phyloP scores from a whole-genome alignment of 225 moss, liverwort and hornwort genomes.

The Pleurozium schreberi region DNA sequence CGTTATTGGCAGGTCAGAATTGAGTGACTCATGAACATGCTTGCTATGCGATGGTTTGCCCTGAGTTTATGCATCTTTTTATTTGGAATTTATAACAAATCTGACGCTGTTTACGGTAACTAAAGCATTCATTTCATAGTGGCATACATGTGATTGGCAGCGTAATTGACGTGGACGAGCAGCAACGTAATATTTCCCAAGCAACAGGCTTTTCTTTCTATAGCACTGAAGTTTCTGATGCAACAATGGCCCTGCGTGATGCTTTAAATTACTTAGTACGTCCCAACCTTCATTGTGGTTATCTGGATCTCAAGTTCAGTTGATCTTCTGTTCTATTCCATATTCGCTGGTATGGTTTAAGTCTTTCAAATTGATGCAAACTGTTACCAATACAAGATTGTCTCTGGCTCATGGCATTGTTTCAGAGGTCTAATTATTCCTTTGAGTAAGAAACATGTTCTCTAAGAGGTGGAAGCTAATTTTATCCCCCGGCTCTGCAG shows the following conservation, averaged over 20 bases:
- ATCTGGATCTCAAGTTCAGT: not conserved
- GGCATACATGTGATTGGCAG: constrained; percentile 17
- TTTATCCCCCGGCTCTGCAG: constrained; percentile 4
- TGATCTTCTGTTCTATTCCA: not conserved
- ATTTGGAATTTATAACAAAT: not conserved
- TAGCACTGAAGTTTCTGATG: constrained; percentile 20
- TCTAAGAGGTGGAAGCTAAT: not conserved
- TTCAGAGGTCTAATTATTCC: not conserved
- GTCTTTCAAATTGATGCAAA: not conserved
- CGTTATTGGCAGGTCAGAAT: constrained; percentile 21
- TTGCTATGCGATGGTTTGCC: not conserved
- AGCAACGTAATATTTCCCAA: constrained; percentile 10
- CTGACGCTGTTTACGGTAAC: not conserved
- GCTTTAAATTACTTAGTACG: constrained; percentile 39
- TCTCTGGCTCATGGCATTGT: not conserved
- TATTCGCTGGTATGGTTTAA: not conserved
- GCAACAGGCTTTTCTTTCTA: constrained; percentile 52
- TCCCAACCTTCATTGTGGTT: not conserved
- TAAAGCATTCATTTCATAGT: not conserved
- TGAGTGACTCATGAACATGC: not conserved
- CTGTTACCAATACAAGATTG: not conserved
- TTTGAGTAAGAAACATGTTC: not conserved
- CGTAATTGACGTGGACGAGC: constrained; percentile 34
- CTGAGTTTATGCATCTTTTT: not conserved
- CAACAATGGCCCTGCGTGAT: constrained; percentile 26